Conservation (phyloP, 2,329 filamentous ascomycete species). For the Trichophyton schoenleinii region DNA sequence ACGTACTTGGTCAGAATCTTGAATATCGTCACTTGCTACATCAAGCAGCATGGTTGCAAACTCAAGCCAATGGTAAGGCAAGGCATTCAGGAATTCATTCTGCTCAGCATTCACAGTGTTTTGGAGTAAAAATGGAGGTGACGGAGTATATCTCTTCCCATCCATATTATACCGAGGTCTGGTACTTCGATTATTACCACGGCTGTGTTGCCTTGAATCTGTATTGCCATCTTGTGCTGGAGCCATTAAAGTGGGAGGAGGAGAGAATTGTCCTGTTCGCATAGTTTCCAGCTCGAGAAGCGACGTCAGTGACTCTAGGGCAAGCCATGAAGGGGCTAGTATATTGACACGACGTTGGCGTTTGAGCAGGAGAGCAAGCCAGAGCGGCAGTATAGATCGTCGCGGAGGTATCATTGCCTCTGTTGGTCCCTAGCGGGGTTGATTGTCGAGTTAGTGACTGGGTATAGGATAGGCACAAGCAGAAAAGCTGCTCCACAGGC, state of each 20-base stretch:
- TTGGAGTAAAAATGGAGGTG: slow-evolving; percentile 66
- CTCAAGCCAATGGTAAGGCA: slow-evolving; percentile 95
- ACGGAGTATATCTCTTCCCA: slow-evolving; percentile 31
- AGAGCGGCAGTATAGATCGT: slow-evolving; percentile 68
- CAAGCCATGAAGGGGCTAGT: slow-evolving; percentile 77
- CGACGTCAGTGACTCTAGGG: slow-evolving; percentile 57
- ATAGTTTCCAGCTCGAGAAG: slow-evolving; percentile 74
- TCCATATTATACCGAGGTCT: slow-evolving; percentile 24
- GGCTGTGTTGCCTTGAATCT: slow-evolving; percentile 20
- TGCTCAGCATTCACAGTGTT: slow-evolving; percentile 47
- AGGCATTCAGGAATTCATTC: slow-evolving; percentile 28
- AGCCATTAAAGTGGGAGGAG: slow-evolving; percentile 55
- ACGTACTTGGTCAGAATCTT: slow-evolving; percentile 58
- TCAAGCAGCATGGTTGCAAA: slow-evolving; percentile 76
- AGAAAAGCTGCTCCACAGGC: slow-evolving; percentile 7
- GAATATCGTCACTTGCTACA: slow-evolving; percentile 71
- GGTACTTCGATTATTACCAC: slow-evolving; percentile 13
- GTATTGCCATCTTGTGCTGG: slow-evolving; percentile 9
- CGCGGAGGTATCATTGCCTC: slow-evolving; percentile 67
- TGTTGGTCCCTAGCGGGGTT: slow-evolving; percentile 54
- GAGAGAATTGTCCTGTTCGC: slow-evolving; percentile 58
- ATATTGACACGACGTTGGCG: slow-evolving; percentile 91
- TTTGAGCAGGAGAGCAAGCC: slow-evolving; percentile 90
- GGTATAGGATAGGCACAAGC: background rate
- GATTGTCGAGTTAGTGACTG: slow-evolving; percentile 2